Base-by-base conservation (phyloP, 768 basidiomycete genomes). In the Lactifluus piperatus region DNA sequence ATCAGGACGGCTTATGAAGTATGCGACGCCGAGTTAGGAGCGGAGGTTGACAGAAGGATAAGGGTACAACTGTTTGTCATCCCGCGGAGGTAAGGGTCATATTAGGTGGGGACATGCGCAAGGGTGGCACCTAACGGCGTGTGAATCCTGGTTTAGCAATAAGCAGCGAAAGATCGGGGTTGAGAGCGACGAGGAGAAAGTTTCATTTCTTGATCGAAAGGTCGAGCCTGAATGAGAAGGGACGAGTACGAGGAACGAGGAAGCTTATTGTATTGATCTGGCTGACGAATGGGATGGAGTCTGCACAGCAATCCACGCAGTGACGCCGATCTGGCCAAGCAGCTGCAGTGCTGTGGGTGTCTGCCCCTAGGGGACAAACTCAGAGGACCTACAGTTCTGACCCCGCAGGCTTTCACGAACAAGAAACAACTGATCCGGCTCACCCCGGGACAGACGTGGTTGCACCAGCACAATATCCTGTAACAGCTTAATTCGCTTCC, bases 231-330 rank as follows among this genome's bases (percentile, higher is more conserved):
- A 2, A 24, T 16, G 47, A 22, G 37, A 4, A 30, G 32, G 14
- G 3, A 39, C 39, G 39, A n/a, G n/a, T n/a, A n/a, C n/a, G n/a
- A n/a, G n/a, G n/a, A n/a, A n/a, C n/a, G n/a, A n/a, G n/a, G n/a
- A n/a, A n/a, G n/a, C n/a, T n/a, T n/a, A n/a, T n/a, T n/a, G n/a
- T n/a, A n/a, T n/a, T 18, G 49, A 43, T 47, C 8, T 59, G 34
- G 53, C 58, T 60, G 53, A 60, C 58, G 27, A 60, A 60, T 54
- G 47, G 18, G 16, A 27, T 47, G 58, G 58, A 56, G 18, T 18
- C 2, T 24, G 34, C 24, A 1, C 7, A 10, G 5, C 22, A 13
- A 10, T 44, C 22, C 16, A 20, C 27, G 11, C 20, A n/a, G 18
- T 37, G n/a, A 36, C 37, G 34, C 24, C 6, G n/a, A 4, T 34